Base-by-base conservation (phyloP, 108 stramenopile species). In the Cyclotella sp. region DNA sequence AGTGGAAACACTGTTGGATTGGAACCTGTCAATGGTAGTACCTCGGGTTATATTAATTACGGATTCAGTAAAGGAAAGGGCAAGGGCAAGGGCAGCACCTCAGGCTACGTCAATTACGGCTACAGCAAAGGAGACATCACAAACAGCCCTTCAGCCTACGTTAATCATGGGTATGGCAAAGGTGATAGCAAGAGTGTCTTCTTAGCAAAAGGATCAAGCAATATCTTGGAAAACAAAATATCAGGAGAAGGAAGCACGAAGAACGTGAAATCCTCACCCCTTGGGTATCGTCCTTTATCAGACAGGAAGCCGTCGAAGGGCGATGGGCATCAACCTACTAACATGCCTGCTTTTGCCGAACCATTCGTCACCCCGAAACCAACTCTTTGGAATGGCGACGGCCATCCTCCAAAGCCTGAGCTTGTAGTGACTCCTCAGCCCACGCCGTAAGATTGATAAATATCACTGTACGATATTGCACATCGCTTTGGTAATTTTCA, bases 51-150 rank as follows among this genome's bases (percentile, higher is more conserved):
- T 22, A 22, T 24, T 12, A 55, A 55, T 26, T 30, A 61, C 2
- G n/a, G 34, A 13, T 1, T 18, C 30, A n/a, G 30, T 34, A 39
- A 61, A 29, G 34, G 34, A 13, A 61, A 61, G 34, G 30, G 34
- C 34, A 39, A 61, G 12, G 34, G 34, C 2, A 61, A 61, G 34
- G 30, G 34, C 34, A 34, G 34, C 6, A 6, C 34, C 34, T 34
- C 34, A 34, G 34, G 34, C 34, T 34, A 34, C 34, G 34, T 6
- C 34, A 39, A 61, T n/a, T 15, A 61, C 30, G 34, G 60, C 34
- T 61, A 61, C 60, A 61, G 34, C 29, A 61, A 61, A 61, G 30
- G 60, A 61, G 13, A 22, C 21, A 55, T 2, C 30, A 61, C 2
- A 34, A 34, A 6, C 34, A 34, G 34, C 34, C 2, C 34, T 5